Conservation (phyloP, 768 basidiomycete species). For the Dentipellis fragilis region DNA sequence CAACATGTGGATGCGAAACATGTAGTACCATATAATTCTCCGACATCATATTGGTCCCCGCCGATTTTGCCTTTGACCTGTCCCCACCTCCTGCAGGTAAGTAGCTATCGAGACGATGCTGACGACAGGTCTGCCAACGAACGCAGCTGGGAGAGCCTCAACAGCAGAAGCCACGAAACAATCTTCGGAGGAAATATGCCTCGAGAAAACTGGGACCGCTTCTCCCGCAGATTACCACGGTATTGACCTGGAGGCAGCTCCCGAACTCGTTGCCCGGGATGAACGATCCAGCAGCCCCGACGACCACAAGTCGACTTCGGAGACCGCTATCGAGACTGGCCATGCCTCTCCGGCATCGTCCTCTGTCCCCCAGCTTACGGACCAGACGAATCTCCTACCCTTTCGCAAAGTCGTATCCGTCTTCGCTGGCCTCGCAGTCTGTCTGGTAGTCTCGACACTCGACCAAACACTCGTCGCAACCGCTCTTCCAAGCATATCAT, state of each 20-base stretch:
- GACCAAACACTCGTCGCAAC: conserved; percentile 72
- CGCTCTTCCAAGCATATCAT: conserved; percentile 60
- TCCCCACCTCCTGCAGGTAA: too few species aligned
- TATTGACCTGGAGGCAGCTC: background rate
- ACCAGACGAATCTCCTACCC: conserved; percentile 71
- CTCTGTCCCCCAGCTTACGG: conserved; percentile 33
- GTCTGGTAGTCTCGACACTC: conserved; percentile 49
- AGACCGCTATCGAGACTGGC: background rate
- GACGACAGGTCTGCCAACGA: too few species aligned
- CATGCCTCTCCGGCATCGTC: background rate
- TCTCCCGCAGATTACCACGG: background rate
- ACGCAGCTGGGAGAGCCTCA: background rate
- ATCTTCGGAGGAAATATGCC: background rate
- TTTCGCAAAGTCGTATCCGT: conserved; percentile 52
- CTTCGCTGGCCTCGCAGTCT: conserved; percentile 50
- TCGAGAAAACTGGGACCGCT: background rate
- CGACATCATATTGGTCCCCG: too few species aligned
- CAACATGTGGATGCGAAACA: too few species aligned
- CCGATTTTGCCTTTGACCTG: too few species aligned
- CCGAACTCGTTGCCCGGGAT: background rate
- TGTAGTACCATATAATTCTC: too few species aligned
- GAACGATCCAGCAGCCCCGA: background rate
- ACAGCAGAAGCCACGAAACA: background rate
- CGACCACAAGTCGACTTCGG: background rate
- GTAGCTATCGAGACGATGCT: too few species aligned